A percentile compares a stretch with the other conserved stretches of the same genome.
phyloP scores from a whole-genome alignment of 2,329 filamentous ascomycete genomes.

The Diaporthe longicolla region DNA sequence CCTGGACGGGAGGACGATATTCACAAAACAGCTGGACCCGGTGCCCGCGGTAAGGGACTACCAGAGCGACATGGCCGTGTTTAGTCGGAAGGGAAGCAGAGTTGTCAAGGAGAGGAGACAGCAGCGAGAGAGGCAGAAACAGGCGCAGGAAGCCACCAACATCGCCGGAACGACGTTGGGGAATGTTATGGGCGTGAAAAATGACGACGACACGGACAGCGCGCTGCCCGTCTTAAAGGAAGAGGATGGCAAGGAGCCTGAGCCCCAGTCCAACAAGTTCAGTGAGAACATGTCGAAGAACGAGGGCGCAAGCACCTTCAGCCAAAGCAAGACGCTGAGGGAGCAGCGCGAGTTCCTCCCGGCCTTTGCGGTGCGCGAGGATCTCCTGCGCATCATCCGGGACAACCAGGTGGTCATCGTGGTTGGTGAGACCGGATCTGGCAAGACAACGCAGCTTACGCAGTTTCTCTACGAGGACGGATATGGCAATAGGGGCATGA shows the following conservation, averaged over 20 bases:
- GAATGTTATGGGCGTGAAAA: slow-evolving; percentile 95
- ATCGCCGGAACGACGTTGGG: slow-evolving; percentile 92
- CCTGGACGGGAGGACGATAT: slow-evolving; percentile 92
- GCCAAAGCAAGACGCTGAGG: slow-evolving; percentile 87
- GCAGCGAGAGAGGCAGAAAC: slow-evolving; percentile 92
- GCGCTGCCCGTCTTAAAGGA: slow-evolving; percentile 83
- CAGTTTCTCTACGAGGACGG: slow-evolving; percentile 98
- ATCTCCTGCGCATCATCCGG: slow-evolving; percentile 89
- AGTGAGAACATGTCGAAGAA: slow-evolving; percentile 90
- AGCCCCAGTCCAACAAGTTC: slow-evolving; percentile 76
- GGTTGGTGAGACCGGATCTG: slow-evolving; percentile 96
- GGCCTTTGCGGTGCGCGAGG: slow-evolving; percentile 95
- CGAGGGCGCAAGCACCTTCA: slow-evolving; percentile 90
- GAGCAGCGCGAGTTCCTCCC: slow-evolving; percentile 95
- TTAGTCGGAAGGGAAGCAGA: slow-evolving; percentile 93
- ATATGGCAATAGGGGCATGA: slow-evolving; percentile 88
- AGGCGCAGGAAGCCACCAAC: slow-evolving; percentile 95
- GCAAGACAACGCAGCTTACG: slow-evolving; percentile 97
- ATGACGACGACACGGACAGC: slow-evolving; percentile 93
- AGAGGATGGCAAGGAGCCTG: slow-evolving; percentile 65
- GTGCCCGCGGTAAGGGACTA: slow-evolving; percentile 93
- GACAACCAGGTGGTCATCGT: slow-evolving; percentile 99
- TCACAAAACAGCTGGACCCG: slow-evolving; percentile 96
- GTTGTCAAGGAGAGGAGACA: slow-evolving; percentile 93
- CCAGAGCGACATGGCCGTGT: slow-evolving; percentile 99